Percentiles rank a stretch among this genome's conserved stretches.
phyloP scores from a whole-genome alignment of 2,329 filamentous ascomycete species.

The Xylariaceae sp. region DNA sequence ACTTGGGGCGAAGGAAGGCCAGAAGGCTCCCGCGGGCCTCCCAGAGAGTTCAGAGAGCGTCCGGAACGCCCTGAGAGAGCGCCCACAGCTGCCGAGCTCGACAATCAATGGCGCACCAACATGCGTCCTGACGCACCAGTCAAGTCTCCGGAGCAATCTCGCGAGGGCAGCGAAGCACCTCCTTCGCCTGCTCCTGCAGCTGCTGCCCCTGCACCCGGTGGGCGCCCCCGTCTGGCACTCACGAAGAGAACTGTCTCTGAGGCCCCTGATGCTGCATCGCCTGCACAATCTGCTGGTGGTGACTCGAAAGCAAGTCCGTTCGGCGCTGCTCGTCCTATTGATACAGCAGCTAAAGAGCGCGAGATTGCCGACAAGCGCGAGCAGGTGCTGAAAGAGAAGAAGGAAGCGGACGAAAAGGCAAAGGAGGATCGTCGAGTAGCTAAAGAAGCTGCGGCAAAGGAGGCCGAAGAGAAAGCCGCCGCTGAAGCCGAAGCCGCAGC shows the following conservation, averaged over 20 bases:
- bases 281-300: slow-evolving; percentile 44
- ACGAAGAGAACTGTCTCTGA: slow-evolving; percentile 89
- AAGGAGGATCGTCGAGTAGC: slow-evolving; percentile 69
- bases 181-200: slow-evolving; percentile 63
- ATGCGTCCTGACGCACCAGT: slow-evolving; percentile 78
- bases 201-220: slow-evolving; percentile 52
- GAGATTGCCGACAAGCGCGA: slow-evolving; percentile 87
- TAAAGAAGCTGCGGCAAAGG: slow-evolving; percentile 64
- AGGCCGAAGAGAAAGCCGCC: slow-evolving; percentile 43
- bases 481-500: slow-evolving; percentile 31
- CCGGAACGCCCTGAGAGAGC: slow-evolving; percentile 60
- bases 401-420: slow-evolving; percentile 80
- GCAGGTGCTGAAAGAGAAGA: slow-evolving; percentile 73
- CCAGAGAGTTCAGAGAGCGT: slow-evolving; percentile 74
- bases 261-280: slow-evolving; percentile 47
- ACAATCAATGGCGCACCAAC: slow-evolving; percentile 86
- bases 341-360: slow-evolving; percentile 84
- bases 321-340: slow-evolving; percentile 88
- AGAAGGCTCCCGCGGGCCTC: slow-evolving; percentile 71
- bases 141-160: slow-evolving; percentile 64
- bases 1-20: slow-evolving; percentile 73
- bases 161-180: slow-evolving; percentile 72
- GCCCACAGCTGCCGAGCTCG: slow-evolving; percentile 85
- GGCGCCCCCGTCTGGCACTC: slow-evolving; percentile 81
- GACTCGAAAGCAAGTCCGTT: slow-evolving; percentile 90